phyloP scores from a whole-genome alignment of 208 protist genomes.

The Porcisia hertigi region DNA sequence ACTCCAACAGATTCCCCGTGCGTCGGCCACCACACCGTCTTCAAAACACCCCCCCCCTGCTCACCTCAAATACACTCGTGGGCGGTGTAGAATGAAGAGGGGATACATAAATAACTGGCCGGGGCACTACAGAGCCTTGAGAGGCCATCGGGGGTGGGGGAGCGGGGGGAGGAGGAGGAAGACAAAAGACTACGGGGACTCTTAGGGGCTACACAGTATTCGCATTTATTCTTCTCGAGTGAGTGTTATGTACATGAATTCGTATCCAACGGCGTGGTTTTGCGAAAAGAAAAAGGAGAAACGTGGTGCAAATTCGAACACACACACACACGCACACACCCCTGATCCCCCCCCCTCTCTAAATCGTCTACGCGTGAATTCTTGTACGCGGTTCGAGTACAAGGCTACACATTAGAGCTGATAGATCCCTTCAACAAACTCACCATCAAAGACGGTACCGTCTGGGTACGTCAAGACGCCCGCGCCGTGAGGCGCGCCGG shows the following conservation, averaged over 20 bases:
- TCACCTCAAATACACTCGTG: neutral
- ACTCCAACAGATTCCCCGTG: neutral
- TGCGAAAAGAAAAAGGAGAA: neutral
- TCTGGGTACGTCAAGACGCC: slow-evolving; percentile 82
- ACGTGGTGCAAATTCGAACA: neutral
- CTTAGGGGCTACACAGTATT: neutral
- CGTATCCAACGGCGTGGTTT: neutral
- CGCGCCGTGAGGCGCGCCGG: slow-evolving; percentile 68
- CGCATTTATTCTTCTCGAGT: neutral
- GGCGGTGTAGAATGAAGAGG: no score
- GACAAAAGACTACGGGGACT: neutral
- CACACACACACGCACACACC: no score
- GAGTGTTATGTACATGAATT: neutral
- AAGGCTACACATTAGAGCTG: slow-evolving; percentile 41
- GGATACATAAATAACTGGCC: neutral
- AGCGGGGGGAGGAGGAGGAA: neutral
- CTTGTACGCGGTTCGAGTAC: neutral
- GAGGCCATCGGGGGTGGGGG: neutral
- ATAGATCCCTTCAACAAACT: slow-evolving; percentile 77
- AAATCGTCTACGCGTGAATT: neutral
- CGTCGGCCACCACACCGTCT: neutral
- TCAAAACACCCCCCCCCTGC: neutral
- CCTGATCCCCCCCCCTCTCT: neutral
- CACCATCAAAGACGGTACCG: slow-evolving; percentile 77
- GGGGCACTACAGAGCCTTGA: neutral